Base-by-base conservation (phyloP, 2,329 filamentous ascomycete genomes). In the Alternaria brassicae region DNA sequence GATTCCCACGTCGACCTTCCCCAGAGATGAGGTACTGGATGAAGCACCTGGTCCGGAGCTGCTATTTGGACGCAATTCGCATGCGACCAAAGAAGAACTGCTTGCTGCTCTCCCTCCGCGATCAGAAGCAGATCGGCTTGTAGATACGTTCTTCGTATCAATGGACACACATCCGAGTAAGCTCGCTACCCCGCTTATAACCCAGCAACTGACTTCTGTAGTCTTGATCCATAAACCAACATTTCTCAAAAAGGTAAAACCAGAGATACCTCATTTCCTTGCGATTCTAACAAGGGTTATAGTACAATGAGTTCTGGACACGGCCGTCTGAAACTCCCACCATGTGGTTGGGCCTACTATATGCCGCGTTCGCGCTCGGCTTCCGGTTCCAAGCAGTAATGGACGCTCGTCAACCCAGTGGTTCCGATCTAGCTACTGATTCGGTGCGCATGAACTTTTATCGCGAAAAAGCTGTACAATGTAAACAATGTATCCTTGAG, bases 301-400 rank as follows among this genome's bases (percentile, higher is more conserved):
- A 81, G 77, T 82, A 82, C 53, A 73, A 78, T 27, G 48, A 62
- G 2, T 82, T 83, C 61, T 83, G 81, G 81, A 53, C 60, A n/a
- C 69, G 76, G 36, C 79, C 77, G 1, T 73, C 70, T 9, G 66
- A 66, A 17, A 72, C 73, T 2, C 70, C 80, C 0, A 73, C 79
- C 8, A 77, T 79, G 63, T 83, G 81, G 81, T 61, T 83, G 17
- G 80, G 80, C 3, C 69, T 81, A 2, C 59, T 83, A 7, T 83
- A 82, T 62, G 70, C 72, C 42, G 74, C 79, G 50, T 72, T 82
- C n/a, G 59, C 69, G 27, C 56, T 73, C 2, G 70, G 71, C 2
- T 67, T 65, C 27, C 69, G 71, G 13, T 72, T 74, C 30, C 68
- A 72, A 25, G 58, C 62, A n/a, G 56, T 60, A 15, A 36, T 69